Evolutionary conservation across 192 early-diverging fungal species (phyloP), one percentile per base, ranked within the genome.

Genomic region (Umbelopsis isabellina): DNA sequence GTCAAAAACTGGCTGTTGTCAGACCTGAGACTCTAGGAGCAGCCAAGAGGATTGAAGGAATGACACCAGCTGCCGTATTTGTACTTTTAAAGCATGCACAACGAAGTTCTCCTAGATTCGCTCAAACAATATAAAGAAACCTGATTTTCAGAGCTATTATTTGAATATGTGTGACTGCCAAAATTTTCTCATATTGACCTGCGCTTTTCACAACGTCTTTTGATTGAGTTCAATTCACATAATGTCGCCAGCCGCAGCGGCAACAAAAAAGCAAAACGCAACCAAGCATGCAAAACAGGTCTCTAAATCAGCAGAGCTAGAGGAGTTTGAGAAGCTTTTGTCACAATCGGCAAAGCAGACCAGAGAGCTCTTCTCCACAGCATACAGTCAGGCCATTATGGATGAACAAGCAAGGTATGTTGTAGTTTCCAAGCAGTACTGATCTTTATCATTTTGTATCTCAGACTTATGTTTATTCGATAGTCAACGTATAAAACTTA

Each of bases 1-100:
- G 85, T 2, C 76, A 83, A 58, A 89, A 89, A 52, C 68, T 89
- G 11, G 75, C 76, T 47, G 49, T 77, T 33, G 68, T 84, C 16
- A 77, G 83, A 20, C 88, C 88, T 18, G 78, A 80, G 16, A 87
- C 86, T 2, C 66, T 89, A 77, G 83, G 92, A 46, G 92, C 91
- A 8, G 92, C 89, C 23, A 91, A 91, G 79, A 81, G 92, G 46
- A 89, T 93, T 58, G 91, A 90, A 61, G 92, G 92, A 3, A 89
- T 93, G 76, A 93, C 92, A 35, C 91, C 92, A 16, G 87, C 89
- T 5, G 86, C 83, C n/a, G 84, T 94, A 51, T 61, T 94, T 27
- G 85, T 87, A 25, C 72, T 94, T 64, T 79, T 93, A 22, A 87
- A 85, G 47, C 83, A 89, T 67, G 86, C 85, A 4, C 77, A 83